Conservation (phyloP, 192 early-diverging fungal species). For the Umbelopsis sp. region DNA sequence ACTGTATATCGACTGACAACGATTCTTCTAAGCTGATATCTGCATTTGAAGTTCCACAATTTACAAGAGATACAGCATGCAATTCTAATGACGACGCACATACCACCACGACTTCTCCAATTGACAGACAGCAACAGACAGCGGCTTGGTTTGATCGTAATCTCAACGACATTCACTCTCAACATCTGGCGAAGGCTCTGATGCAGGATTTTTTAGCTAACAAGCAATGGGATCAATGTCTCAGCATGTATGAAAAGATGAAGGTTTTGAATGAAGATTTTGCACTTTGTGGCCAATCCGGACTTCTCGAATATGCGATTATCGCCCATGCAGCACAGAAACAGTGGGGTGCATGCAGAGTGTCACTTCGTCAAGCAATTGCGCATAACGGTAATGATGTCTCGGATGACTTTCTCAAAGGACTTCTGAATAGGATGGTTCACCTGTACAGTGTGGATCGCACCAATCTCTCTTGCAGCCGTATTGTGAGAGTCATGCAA, state of each 20-base stretch:
- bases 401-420: not conserved
- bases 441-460: not conserved
- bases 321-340: not conserved
- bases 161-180: not conserved
- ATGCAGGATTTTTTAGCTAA: not conserved
- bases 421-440: not conserved
- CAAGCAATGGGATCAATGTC: slow-evolving; percentile 15
- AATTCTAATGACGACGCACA: not conserved
- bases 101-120: not conserved
- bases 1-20: not conserved
- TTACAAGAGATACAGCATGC: not conserved
- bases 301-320: slow-evolving; percentile 5
- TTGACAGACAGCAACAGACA: not conserved
- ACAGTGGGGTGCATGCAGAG: not conserved
- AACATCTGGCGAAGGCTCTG: not conserved
- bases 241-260: not conserved
- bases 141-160: not conserved
- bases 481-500: not conserved
- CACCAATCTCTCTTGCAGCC: not conserved
- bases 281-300: not conserved
- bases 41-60: not conserved
- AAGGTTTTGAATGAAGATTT: slow-evolving; percentile 4
- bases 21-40: not conserved
- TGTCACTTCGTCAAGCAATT: not conserved
- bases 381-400: not conserved